Conservation (phyloP, 129 eudicot species). For the Sambucus nigra region DNA sequence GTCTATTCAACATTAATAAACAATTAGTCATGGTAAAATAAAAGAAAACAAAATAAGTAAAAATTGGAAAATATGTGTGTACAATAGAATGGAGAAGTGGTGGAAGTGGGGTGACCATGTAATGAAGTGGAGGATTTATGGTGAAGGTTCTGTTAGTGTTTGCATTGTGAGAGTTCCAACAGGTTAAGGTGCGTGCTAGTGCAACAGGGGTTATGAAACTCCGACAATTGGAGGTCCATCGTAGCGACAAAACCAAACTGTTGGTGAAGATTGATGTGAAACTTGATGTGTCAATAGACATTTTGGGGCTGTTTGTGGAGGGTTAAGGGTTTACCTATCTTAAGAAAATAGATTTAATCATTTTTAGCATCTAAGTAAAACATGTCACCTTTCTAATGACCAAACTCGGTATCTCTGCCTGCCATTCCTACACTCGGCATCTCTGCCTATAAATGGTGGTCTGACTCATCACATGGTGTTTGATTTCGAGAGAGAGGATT, state of each 20-base stretch:
- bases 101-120: conserved; percentile 16
- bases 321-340: background rate
- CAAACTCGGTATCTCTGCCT: no score
- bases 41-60: no score
- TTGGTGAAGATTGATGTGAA: conserved; percentile 14
- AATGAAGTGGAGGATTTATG: conserved; percentile 20
- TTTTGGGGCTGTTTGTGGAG: conserved; percentile 2
- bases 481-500: no score
- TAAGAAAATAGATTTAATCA: no score
- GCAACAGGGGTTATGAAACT: conserved; percentile 22
- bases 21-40: no score
- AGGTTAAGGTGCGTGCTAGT: conserved; percentile 23
- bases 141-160: conserved; percentile 17
- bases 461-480: no score
- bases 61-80: no score
- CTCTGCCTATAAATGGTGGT: no score
- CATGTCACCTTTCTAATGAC: no score
- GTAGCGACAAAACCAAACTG: conserved; percentile 17
- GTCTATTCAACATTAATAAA: no score
- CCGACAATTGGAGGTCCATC: conserved; percentile 20
- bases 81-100: conserved; percentile 19
- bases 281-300: conserved; percentile 16
- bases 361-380: no score
- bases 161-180: conserved; percentile 9
- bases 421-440: no score